Evolutionary conservation across 2,329 filamentous ascomycete species (phyloP).

Genomic region (Cryphonectria nitschkei): DNA sequence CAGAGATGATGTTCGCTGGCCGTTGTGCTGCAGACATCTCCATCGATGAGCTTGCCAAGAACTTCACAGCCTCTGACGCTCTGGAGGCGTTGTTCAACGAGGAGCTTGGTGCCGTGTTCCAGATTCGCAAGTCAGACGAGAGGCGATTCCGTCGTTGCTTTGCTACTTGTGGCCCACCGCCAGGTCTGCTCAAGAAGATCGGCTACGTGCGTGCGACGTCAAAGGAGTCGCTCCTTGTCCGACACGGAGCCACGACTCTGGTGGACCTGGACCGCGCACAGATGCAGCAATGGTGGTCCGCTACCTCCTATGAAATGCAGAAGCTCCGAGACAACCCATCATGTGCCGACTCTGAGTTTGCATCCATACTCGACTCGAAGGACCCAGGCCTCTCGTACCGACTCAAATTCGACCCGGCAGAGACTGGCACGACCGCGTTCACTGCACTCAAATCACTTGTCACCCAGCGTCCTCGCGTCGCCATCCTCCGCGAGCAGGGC

Average conservation of each 20-base stretch:
- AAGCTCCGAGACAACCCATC: slow-evolving; percentile 84
- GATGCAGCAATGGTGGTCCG: slow-evolving; percentile 87
- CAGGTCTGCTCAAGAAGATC: slow-evolving; percentile 81
- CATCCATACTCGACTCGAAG: slow-evolving; percentile 70
- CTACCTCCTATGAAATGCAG: slow-evolving; percentile 90
- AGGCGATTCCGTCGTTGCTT: slow-evolving; percentile 87
- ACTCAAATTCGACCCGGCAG: slow-evolving; percentile 77
- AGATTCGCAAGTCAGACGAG: slow-evolving; percentile 84
- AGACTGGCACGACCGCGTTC: slow-evolving; percentile 73
- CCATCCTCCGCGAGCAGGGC: slow-evolving; percentile 92
- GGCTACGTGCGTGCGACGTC: slow-evolving; percentile 70
- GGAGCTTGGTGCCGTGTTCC: slow-evolving; percentile 94
- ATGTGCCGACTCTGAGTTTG: slow-evolving; percentile 84
- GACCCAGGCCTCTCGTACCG: slow-evolving; percentile 87
- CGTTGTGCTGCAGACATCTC: slow-evolving; percentile 85
- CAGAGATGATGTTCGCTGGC: slow-evolving; percentile 98
- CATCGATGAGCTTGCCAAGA: slow-evolving; percentile 72
- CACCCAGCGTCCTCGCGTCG: slow-evolving; percentile 71
- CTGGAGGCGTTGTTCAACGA: slow-evolving; percentile 90
- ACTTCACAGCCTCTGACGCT: slow-evolving; percentile 64
- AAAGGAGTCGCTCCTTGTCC: slow-evolving; percentile 78
- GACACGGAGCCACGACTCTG: slow-evolving; percentile 69
- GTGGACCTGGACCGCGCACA: slow-evolving; percentile 70
- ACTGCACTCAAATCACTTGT: slow-evolving; percentile 62
- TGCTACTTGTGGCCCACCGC: slow-evolving; percentile 83